Evolutionary conservation across 768 basidiomycete genomes (phyloP), one percentile per base, ranked within the genome.

Genomic region (Kwoniella dejecticola): DNA sequence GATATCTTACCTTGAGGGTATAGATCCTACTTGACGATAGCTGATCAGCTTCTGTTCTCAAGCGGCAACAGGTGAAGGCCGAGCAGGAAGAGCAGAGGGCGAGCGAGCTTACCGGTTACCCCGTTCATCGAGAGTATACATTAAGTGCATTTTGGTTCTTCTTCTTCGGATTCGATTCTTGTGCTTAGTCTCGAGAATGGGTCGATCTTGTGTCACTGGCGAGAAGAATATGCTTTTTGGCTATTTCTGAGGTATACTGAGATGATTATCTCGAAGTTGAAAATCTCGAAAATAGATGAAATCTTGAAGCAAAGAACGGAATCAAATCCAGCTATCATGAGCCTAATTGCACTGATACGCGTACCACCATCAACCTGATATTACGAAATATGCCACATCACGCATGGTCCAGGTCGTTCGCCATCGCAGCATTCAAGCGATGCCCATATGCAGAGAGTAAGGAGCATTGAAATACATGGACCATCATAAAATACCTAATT

Each of bases 61-160:
- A n/a, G n/a, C n/a, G n/a, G n/a, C n/a, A n/a, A n/a, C n/a, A n/a
- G n/a, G n/a, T n/a, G n/a, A n/a, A n/a, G n/a, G n/a, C n/a, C n/a
- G n/a, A n/a, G n/a, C n/a, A n/a, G n/a, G n/a, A n/a, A n/a, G n/a
- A n/a, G n/a, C n/a, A n/a, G n/a, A n/a, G n/a, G n/a, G n/a, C n/a
- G n/a, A n/a, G n/a, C n/a, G n/a, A n/a, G 50, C 76, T 54, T 30
- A 77, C 77, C 77, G 57, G 67, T 77, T 79, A 30, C 77, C 77
- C 40, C 67, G 62, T n/a, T 67, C 63, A 63, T 77, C 76, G 30
- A 74, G 64, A 54, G 79, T 80, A 75, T 95, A 98, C 95, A 97
- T 97, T 74, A 97, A 83, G 86, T 97, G 94, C 95, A 98, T 98
- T 75, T 65, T 82, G n/a, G n/a, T n/a, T n/a, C n/a, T n/a, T n/a